These are phyloP conservation scores for Thalassiosira exigua DNA, from an alignment of 352 stramenopile species.

Conservation along the genomic window DNA sequence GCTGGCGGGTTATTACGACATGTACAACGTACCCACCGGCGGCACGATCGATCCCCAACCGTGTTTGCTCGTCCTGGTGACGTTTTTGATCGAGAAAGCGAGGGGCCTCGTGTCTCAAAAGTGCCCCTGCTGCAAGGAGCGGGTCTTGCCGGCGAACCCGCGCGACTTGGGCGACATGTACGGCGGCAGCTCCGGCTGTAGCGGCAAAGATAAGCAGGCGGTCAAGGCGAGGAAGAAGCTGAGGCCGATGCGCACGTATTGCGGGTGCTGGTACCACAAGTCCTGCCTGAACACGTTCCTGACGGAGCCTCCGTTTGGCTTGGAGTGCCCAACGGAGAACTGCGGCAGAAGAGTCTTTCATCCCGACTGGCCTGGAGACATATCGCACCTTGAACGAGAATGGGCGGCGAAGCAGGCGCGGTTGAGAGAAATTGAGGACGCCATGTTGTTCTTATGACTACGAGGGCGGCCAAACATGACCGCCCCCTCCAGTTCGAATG, in stretches of 20 bases:
- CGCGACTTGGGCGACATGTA: constrained; percentile 52
- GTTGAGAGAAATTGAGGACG: constrained; percentile 64
- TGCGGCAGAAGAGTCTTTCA: constrained; percentile 60
- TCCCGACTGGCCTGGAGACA: constrained; percentile 63
- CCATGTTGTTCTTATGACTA: constrained; percentile 63
- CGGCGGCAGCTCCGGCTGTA: background rate
- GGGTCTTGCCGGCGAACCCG: constrained; percentile 44
- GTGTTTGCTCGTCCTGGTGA: constrained; percentile 55
- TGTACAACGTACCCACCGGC: constrained; percentile 41
- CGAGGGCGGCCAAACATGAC: no score
- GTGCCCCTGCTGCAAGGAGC: constrained; percentile 56
- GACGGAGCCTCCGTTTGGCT: constrained; percentile 64
- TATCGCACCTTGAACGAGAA: constrained; percentile 51
- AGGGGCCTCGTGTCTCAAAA: constrained; percentile 29
- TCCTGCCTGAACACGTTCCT: constrained; percentile 60
- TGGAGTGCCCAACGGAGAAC: constrained; percentile 39
- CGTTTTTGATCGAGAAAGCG: constrained; percentile 57
- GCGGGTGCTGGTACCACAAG: constrained; percentile 67
- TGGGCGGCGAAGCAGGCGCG: constrained; percentile 59
- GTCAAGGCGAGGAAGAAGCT: constrained; percentile 46
- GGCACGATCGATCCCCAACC: constrained; percentile 51
- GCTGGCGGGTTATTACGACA: constrained; percentile 55
- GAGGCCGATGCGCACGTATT: constrained; percentile 56
- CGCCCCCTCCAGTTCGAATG: background rate
- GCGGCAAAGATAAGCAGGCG: constrained; percentile 33